A percentile compares a stretch with the other conserved stretches of the same genome.
phyloP scores from a whole-genome alignment of 345 rosid genomes.

The Aquilaria yunnanensis region DNA sequence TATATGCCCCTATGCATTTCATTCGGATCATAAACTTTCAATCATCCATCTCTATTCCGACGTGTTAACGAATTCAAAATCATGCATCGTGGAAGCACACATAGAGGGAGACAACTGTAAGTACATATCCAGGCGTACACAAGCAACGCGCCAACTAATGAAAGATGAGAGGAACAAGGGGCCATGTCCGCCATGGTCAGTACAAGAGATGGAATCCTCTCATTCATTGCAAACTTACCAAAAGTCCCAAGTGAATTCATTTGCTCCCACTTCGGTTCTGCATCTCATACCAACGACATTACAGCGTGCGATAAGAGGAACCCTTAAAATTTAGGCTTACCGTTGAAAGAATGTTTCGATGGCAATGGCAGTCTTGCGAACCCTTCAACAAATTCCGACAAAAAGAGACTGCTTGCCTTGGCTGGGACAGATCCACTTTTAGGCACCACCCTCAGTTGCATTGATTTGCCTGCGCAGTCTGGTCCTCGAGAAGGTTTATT shows the following conservation, averaged over 20 bases:
- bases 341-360: slow-evolving; percentile 30
- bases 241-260: slow-evolving; percentile 15
- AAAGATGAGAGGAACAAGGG: slow-evolving; percentile 14
- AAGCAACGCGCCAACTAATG: neutral
- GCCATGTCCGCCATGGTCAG: slow-evolving; percentile 21
- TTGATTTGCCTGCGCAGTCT: slow-evolving; percentile 59
- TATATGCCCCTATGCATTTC: no score
- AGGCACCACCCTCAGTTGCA: slow-evolving; percentile 55
- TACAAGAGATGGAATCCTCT: slow-evolving; percentile 13
- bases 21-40: no score
- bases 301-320: slow-evolving; percentile 12
- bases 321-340: slow-evolving; percentile 31
- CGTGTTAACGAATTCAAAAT: no score
- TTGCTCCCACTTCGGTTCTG: slow-evolving; percentile 3
- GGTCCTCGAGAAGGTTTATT: slow-evolving; percentile 61
- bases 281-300: slow-evolving; percentile 23
- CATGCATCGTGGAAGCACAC: no score
- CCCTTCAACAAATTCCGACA: slow-evolving; percentile 20
- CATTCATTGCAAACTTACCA: slow-evolving; percentile 2
- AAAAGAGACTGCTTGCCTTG: slow-evolving; percentile 17
- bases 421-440: slow-evolving; percentile 15
- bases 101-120: no score
- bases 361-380: slow-evolving; percentile 13
- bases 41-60: no score
- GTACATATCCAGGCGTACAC: no score